A percentile compares a stretch with the other conserved stretches of the same genome.
Conservation (phyloP, 192 early-diverging fungal genomes). For the Pilobolus umbonatus region DNA sequence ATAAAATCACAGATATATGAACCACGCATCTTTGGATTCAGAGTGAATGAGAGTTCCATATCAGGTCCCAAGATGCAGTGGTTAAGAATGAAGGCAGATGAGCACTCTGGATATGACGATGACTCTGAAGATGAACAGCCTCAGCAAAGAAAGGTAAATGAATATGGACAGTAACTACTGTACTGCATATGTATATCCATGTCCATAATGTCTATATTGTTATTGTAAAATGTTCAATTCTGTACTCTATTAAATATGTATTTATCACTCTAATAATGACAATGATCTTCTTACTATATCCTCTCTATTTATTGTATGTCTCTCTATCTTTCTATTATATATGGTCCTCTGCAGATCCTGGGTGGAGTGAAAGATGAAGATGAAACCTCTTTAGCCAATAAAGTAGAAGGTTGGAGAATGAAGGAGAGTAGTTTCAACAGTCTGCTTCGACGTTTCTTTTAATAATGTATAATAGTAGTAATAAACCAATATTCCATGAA, state of each 20-base stretch:
- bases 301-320: background rate
- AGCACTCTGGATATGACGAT: conserved; percentile 6
- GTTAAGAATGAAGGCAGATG: conserved; percentile 60
- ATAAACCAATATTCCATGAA: background rate
- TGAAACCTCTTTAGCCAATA: conserved; percentile 9
- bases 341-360: conserved; percentile 1
- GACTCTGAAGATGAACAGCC: background rate
- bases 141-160: background rate
- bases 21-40: conserved; percentile 91
- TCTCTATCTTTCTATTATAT: background rate
- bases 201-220: no score
- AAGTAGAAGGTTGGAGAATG: conserved; percentile 18
- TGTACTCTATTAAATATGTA: no score
- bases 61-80: conserved; percentile 89
- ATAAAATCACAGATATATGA: conserved; percentile 61
- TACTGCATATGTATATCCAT: no score
- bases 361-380: conserved; percentile 15
- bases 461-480: background rate
- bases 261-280: no score
- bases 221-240: no score
- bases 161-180: no score
- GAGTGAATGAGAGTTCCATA: conserved; percentile 68
- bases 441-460: conserved; percentile 15
- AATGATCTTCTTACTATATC: no score
- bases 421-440: conserved; percentile 17